phyloP scores from a whole-genome alignment of 352 stramenopile species.

The Globisporangium sylvaticum region DNA sequence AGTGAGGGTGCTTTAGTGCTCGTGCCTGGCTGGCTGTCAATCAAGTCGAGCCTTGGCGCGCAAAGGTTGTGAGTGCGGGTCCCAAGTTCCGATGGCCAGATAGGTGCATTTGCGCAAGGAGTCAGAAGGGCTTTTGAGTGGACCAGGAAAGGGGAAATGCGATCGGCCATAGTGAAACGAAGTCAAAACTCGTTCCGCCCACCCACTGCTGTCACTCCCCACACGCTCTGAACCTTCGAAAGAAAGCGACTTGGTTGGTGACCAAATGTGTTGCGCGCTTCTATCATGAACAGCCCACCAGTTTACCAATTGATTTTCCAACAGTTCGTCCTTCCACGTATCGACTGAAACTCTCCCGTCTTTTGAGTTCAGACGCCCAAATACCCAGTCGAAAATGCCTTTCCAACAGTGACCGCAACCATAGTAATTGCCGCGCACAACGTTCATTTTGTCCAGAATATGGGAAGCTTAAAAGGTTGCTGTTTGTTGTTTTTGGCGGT shows the following conservation, averaged over 20 bases:
- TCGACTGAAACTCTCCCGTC: not conserved
- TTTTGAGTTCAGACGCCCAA: not conserved
- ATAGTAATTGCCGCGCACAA: too few species aligned
- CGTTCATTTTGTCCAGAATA: not conserved
- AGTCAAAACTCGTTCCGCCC: not conserved
- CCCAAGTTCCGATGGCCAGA: not conserved
- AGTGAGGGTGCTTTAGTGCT: not conserved
- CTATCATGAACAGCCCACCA: not conserved
- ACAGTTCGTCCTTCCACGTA: not conserved
- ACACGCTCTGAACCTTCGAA: not conserved
- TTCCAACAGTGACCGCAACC: not conserved
- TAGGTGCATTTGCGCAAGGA: not conserved
- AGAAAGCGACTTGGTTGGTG: not conserved
- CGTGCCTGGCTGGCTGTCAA: too few species aligned
- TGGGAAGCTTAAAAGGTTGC: too few species aligned
- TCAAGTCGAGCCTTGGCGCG: too few species aligned
- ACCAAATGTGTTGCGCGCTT: not conserved
- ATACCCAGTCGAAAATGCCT: not conserved
- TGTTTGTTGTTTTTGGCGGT: not conserved
- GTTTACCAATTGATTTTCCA: not conserved
- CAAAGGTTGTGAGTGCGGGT: not conserved
- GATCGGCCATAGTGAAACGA: not conserved
- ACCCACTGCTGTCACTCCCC: not conserved
- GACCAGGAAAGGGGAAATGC: not conserved
- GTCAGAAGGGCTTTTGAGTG: not conserved